Evolutionary conservation across 2,329 filamentous ascomycete genomes (phyloP), one percentile per base, ranked within the genome.

Genomic region (Tolypocladium paradoxum): DNA sequence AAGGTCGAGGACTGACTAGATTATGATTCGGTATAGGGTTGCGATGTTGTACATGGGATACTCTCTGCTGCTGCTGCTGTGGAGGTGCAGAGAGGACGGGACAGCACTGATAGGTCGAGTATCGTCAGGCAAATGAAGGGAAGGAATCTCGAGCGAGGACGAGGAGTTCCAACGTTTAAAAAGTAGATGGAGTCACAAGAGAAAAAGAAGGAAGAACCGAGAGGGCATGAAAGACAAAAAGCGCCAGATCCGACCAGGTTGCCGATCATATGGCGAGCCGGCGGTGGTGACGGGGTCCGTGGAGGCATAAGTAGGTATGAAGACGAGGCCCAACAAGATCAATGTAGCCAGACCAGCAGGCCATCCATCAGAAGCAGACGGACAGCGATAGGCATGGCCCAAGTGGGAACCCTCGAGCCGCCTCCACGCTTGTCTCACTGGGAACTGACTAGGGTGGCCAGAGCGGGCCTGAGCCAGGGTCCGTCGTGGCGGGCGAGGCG

Each of bases 391-490:
- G 56, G 54, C 54, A 53, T 55, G 53, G 54, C 51, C 49, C 55
- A 54, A 57, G 58, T 60, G 56, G 56, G 51, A 55, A 57, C 57
- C 34, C 52, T 46, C 46, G 34, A 49, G 53, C 53, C 53, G 57
- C 55, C 56, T 55, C 57, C 70, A 70, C 70, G 71, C 69, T 65
- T 76, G 74, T 77, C 75, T 79, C 75, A 77, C 74, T 75, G 72
- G 72, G 67, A 71, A 68, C 65, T 70, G 73, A 73, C 74, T 58
- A 58, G 57, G 61, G 57, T 55, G 50, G 55, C 54, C 56, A 55
- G 52, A 57, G 56, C 57, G 57, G 54, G 52, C 52, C 52, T 31
- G 40, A 54, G 56, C 54, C 37, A 56, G 57, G 57, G 51, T 56
- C 54, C 40, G 54, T 53, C 47, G 45, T 46, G 52, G 54, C 55